A percentile compares a stretch with the other conserved stretches of the same genome.
Conservation (phyloP, 495 filamentous ascomycete species). For the Entonaema liquescens region DNA sequence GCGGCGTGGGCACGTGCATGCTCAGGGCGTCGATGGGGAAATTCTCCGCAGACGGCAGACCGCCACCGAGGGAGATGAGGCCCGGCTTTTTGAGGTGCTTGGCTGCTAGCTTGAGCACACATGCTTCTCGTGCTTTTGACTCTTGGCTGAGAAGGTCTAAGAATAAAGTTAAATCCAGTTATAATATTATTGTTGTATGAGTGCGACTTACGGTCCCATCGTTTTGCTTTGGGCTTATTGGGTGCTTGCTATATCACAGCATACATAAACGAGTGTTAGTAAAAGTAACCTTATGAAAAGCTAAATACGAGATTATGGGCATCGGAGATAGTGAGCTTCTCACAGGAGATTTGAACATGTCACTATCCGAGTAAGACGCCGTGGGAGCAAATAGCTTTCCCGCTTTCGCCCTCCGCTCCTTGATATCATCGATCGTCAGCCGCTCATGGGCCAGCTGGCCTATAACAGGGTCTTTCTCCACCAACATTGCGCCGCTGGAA, state of each 20-base stretch:
- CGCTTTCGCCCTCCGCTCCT: conserved; percentile 71
- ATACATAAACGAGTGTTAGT: conserved; percentile 7
- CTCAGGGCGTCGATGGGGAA: conserved; percentile 70
- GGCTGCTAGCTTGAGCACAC: conserved; percentile 81
- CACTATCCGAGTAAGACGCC: conserved; percentile 78
- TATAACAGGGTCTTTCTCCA: conserved; percentile 22
- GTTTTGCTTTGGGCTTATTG: conserved; percentile 79
- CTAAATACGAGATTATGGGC: not conserved
- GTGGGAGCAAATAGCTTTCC: conserved; percentile 75
- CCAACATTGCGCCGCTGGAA: not conserved
- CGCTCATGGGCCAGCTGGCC: conserved; percentile 59
- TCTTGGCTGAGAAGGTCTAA: conserved; percentile 65
- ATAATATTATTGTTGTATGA: not conserved
- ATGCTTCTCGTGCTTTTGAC: conserved; percentile 62
- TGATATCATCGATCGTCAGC: conserved; percentile 75
- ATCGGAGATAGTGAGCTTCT: conserved; percentile 33
- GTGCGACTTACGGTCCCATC: conserved; percentile 79
- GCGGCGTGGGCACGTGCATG: conserved; percentile 53
- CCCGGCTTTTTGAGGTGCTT: conserved; percentile 73
- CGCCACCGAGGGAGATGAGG: conserved; percentile 88
- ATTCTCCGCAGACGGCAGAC: conserved; percentile 85
- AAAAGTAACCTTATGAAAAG: not conserved
- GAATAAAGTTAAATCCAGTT: conserved; percentile 22
- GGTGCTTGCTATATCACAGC: conserved; percentile 45
- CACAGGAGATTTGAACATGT: conserved; percentile 83